Conservation (phyloP, 352 stramenopile genomes). For the Phytophthora fragariaefolia region DNA sequence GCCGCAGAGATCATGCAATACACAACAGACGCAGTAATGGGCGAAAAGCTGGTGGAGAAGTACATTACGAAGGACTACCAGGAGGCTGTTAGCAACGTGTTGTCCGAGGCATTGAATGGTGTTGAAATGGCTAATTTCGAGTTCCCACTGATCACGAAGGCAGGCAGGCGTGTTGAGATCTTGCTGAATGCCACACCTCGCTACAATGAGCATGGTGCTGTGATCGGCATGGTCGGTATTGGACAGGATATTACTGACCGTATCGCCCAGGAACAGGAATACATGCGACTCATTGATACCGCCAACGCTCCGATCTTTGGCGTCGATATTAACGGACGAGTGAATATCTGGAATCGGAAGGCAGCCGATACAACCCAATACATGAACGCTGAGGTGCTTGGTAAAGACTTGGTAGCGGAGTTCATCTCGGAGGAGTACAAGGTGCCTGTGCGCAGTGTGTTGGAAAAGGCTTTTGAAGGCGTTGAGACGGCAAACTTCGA, state of each 20-base stretch:
- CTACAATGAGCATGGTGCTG: conserved; percentile 13
- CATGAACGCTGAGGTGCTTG: conserved; percentile 49
- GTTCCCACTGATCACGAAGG: conserved; percentile 19
- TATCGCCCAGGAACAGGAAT: conserved; percentile 21
- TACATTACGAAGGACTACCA: conserved; percentile 68
- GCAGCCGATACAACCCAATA: conserved; percentile 70
- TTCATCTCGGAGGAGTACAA: conserved; percentile 41
- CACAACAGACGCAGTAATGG: conserved; percentile 78
- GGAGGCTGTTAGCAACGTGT: conserved; percentile 32
- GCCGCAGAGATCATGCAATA: conserved; percentile 85
- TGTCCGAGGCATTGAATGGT: conserved; percentile 18
- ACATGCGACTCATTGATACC: conserved; percentile 38
- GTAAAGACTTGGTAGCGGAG: conserved; percentile 45
- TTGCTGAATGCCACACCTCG: conserved; percentile 16
- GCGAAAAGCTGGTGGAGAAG: conserved; percentile 64
- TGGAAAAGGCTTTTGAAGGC: conserved; percentile 15
- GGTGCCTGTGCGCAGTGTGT: conserved; percentile 36
- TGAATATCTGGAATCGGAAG: conserved; percentile 79
- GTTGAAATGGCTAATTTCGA: conserved; percentile 24
- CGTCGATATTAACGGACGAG: conserved; percentile 15
- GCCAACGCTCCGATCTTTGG: conserved; percentile 74
- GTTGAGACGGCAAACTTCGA: conserved; percentile 18
- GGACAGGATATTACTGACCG: conserved; percentile 20
- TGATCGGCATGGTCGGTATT: conserved; percentile 20
- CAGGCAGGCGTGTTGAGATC: conserved; percentile 13